Conservation (phyloP, 2,329 filamentous ascomycete genomes). For the Hymenoscyphus infarciens region DNA sequence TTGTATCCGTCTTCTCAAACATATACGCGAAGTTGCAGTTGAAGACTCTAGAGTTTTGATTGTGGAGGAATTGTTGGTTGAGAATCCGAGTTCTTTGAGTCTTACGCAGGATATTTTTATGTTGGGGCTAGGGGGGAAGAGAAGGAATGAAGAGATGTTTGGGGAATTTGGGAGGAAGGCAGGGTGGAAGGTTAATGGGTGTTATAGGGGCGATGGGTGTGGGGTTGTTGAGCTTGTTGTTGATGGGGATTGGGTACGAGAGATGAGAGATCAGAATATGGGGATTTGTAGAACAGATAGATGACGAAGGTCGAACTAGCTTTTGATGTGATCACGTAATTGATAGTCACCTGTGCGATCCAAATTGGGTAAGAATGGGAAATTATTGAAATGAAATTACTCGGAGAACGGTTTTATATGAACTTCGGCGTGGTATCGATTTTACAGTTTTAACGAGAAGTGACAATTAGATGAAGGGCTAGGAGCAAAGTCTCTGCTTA, state of each 20-base stretch:
- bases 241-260: background rate
- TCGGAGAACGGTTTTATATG: too few relatives aligned
- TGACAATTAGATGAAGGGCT: too few relatives aligned
- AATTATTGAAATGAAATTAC: too few relatives aligned
- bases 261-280: too few relatives aligned
- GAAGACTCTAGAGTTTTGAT: background rate
- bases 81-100: background rate
- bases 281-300: too few relatives aligned
- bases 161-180: background rate
- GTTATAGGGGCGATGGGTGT: background rate
- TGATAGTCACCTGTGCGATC: too few relatives aligned
- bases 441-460: too few relatives aligned
- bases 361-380: too few relatives aligned
- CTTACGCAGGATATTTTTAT: background rate
- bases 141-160: background rate
- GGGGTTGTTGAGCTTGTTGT: background rate
- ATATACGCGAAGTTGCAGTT: background rate
- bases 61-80: background rate
- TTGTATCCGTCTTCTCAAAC: background rate
- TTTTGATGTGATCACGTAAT: too few relatives aligned
- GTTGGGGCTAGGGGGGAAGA: background rate
- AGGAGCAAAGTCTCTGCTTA: too few relatives aligned
- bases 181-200: background rate
- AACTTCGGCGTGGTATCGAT: too few relatives aligned
- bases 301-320: too few relatives aligned